Evolutionary conservation across 78 protist genomes (phyloP).

Genomic region (Dictyostelium firmibasis): DNA sequence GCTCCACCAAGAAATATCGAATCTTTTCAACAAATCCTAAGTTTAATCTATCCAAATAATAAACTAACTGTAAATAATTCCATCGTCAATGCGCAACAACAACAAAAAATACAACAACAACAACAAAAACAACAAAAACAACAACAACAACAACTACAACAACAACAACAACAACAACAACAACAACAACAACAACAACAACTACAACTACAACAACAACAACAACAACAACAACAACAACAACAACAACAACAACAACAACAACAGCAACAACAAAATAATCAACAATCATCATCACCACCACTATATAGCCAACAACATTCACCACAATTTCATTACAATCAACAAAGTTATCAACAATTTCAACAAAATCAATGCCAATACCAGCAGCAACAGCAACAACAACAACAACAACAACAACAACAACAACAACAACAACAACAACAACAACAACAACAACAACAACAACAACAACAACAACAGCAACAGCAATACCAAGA

Average conservation of each 20-base stretch:
- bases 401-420: neutral
- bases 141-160: no score
- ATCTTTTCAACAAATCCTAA: slow-evolving; percentile 58
- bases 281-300: no score
- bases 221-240: neutral
- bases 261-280: neutral
- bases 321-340: neutral
- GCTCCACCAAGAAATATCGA: slow-evolving; percentile 66
- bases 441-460: neutral
- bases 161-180: neutral
- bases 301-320: no score
- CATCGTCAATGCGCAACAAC: neutral
- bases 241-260: slow-evolving; percentile 1
- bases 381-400: neutral
- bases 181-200: slow-evolving; percentile 12
- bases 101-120: no score
- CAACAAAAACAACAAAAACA: no score
- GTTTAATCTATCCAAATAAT: slow-evolving; percentile 54
- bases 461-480: neutral
- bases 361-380: no score
- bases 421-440: neutral
- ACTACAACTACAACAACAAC: slow-evolving; percentile 15
- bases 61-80: neutral
- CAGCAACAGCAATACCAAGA: neutral
- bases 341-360: no score